Conservation (phyloP, 257 asterid genomes). For the Voacanga thouarsii region DNA sequence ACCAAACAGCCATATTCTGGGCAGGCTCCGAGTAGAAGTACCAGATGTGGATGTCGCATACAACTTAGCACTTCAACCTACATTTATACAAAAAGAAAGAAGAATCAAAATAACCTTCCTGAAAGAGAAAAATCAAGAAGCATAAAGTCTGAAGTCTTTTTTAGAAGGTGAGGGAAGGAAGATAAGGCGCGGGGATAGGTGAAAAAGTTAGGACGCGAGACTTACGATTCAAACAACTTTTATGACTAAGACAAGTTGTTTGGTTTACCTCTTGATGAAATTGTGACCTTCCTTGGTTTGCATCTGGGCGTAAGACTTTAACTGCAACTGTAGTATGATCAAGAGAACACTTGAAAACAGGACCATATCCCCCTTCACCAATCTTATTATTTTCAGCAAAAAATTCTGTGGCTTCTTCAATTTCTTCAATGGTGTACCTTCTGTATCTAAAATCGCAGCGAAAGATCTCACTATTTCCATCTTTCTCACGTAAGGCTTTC, state of each 20-base stretch:
- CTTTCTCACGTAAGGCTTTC: constrained; percentile 33
- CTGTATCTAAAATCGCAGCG: constrained; percentile 39
- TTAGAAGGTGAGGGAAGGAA: too few species aligned
- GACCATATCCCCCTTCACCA: constrained; percentile 98
- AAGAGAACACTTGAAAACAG: constrained; percentile 75
- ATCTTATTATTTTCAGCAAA: constrained; percentile 51
- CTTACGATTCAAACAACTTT: too few species aligned
- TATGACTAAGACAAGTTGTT: too few species aligned
- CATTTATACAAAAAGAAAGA: background rate
- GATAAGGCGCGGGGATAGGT: too few species aligned
- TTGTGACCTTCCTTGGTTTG: constrained; percentile 83
- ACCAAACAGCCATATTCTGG: constrained; percentile 91
- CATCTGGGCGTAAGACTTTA: constrained; percentile 84
- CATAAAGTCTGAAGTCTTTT: background rate
- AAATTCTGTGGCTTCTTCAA: constrained; percentile 73
- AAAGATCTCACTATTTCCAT: constrained; percentile 22
- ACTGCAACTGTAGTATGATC: constrained; percentile 83
- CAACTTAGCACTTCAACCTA: constrained; percentile 81
- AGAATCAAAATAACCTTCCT: too few species aligned
- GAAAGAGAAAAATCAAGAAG: background rate
- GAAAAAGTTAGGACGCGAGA: too few species aligned
- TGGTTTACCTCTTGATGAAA: constrained; percentile 73
- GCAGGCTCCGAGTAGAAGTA: constrained; percentile 86
- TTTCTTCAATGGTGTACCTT: constrained; percentile 68
- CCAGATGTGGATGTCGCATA: constrained; percentile 91